Percentiles rank a stretch among this genome's conserved stretches.
These are phyloP conservation scores for Flaveria trinervia DNA, from an alignment of 129 eudicot species.

Conservation along the genomic window DNA sequence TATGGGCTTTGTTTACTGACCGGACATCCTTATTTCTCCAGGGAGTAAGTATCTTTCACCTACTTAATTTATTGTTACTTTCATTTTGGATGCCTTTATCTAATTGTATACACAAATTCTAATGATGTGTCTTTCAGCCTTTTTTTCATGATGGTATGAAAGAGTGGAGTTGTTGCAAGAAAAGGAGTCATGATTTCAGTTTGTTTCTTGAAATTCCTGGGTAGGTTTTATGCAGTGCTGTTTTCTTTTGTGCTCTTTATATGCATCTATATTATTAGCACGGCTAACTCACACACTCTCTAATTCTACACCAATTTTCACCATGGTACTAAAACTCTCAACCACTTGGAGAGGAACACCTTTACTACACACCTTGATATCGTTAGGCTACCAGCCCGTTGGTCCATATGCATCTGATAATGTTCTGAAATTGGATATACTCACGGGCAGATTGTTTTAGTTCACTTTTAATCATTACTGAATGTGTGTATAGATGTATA, in stretches of 20 bases:
- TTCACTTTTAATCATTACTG: conserved; percentile 1
- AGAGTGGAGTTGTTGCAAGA: conserved; percentile 99
- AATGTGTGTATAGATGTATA: background rate
- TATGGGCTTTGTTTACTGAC: conserved; percentile 33
- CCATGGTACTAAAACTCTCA: too few species aligned
- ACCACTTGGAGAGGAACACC: too few species aligned
- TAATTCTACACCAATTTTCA: too few species aligned
- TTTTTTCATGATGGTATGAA: conserved; percentile 96
- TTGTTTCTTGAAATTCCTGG: conserved; percentile 94
- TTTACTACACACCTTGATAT: too few species aligned
- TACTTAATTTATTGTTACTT: background rate
- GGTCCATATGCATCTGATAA: background rate
- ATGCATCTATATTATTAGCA: too few species aligned
- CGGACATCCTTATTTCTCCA: conserved; percentile 35
- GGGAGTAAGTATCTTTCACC: conserved; percentile 63
- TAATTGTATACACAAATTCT: conserved; percentile 12
- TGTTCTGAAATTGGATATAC: background rate
- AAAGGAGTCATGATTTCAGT: conserved; percentile 93
- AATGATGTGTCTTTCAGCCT: conserved; percentile 57
- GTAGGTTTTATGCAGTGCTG: conserved; percentile 40
- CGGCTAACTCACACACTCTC: too few species aligned
- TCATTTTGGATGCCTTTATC: background rate
- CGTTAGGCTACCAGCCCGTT: too few species aligned
- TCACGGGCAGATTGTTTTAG: background rate
- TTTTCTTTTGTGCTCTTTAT: background rate